Percentiles rank a stretch among this genome's conserved stretches.
Evolutionary conservation across 2,329 filamentous ascomycete genomes (phyloP).

Genomic region (Fusarium sp.): DNA sequence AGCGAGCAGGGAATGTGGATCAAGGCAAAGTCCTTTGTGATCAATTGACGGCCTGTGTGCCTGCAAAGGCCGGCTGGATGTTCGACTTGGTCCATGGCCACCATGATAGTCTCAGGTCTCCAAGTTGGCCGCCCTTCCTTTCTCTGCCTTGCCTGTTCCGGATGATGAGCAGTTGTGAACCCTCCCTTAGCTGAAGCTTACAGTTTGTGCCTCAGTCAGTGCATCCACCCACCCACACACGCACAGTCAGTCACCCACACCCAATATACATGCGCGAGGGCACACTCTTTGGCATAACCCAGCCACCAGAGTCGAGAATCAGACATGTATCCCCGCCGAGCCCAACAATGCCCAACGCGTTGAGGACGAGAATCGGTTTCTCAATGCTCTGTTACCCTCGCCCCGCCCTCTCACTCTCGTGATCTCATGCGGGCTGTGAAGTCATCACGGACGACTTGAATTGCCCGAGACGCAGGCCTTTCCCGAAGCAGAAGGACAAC

Average conservation of each 20-base stretch:
- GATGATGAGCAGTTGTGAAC: conserved; percentile 30
- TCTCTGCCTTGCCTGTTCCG: conserved; percentile 22
- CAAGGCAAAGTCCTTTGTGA: conserved; percentile 11
- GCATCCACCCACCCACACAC: conserved; percentile 35
- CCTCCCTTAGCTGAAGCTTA: conserved; percentile 27
- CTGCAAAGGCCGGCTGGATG: conserved; percentile 8
- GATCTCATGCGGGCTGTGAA: conserved; percentile 44
- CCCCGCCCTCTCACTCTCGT: conserved; percentile 30
- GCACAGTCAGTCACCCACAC: conserved; percentile 24
- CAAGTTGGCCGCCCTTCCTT: conserved; percentile 27
- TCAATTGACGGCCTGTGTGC: conserved; percentile 27
- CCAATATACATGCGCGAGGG: conserved; percentile 31
- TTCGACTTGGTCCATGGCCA: conserved; percentile 22
- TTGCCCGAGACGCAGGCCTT: conserved; percentile 44
- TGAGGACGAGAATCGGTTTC: conserved; percentile 19
- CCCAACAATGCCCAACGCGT: conserved; percentile 44
- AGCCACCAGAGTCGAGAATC: conserved; percentile 34
- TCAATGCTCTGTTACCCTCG: conserved; percentile 10
- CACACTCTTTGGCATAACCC: conserved; percentile 32
- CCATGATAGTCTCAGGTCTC: conserved; percentile 28
- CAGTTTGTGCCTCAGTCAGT: conserved; percentile 29
- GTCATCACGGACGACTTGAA: conserved; percentile 43
- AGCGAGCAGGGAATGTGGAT: conserved; percentile 21
- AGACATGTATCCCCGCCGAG: conserved; percentile 35
- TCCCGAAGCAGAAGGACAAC: conserved; percentile 49